phyloP scores from a whole-genome alignment of 2,329 filamentous ascomycete genomes.

The Cladosporium sp. region DNA sequence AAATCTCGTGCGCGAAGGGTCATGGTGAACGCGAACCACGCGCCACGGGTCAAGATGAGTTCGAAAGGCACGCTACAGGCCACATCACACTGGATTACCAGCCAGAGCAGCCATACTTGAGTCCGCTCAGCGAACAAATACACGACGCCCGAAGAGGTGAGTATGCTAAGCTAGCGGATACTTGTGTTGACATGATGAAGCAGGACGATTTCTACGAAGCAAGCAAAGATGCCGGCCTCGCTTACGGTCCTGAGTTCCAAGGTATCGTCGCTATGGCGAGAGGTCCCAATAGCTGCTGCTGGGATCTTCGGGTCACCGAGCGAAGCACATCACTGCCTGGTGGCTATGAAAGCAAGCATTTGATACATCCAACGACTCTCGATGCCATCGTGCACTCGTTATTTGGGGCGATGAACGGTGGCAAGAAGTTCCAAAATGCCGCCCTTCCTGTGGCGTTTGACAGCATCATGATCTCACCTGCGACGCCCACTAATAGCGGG shows the following conservation, averaged over 20 bases:
- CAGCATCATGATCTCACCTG: not conserved
- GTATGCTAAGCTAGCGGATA: not conserved
- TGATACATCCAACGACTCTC: constrained; percentile 1
- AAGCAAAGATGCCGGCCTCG: not conserved
- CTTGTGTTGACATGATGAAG: not conserved
- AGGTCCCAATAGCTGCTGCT: not conserved
- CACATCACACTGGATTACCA: not conserved
- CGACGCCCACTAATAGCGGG: not conserved
- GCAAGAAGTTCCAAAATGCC: not conserved
- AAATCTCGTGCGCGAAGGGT: not conserved
- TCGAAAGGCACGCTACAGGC: not conserved
- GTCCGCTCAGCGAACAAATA: not conserved
- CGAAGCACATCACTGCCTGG: not conserved
- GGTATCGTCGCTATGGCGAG: not conserved
- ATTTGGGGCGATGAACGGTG: not conserved
- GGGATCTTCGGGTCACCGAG: not conserved
- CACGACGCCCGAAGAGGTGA: not conserved
- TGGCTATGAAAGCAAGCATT: not conserved
- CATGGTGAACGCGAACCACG: not conserved
- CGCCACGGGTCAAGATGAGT: not conserved
- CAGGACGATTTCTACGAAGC: not conserved
- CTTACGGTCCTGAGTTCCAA: not conserved
- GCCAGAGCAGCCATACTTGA: not conserved
- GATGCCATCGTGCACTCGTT: constrained; percentile 1
- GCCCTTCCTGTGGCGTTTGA: not conserved